These are phyloP conservation scores for Anethum foeniculum DNA, from an alignment of 140 eudicot species.

Conservation along the genomic window DNA sequence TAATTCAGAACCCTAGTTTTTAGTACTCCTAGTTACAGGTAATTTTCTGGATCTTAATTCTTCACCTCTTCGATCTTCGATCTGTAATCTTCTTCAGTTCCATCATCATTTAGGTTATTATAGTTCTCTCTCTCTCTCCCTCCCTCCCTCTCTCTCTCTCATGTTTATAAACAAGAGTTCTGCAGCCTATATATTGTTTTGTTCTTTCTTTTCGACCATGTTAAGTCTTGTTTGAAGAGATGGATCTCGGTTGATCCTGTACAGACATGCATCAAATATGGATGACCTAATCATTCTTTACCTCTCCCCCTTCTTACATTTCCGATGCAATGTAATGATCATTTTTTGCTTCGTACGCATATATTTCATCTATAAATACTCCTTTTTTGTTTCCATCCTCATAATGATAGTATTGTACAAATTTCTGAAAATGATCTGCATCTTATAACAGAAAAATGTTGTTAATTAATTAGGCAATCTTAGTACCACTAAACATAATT, in stretches of 20 bases:
- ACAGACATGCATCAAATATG: background rate
- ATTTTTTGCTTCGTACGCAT: background rate
- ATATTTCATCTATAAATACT: background rate
- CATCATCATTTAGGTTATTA: background rate
- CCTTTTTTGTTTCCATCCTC: background rate
- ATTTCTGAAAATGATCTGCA: background rate
- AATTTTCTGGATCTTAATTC: background rate
- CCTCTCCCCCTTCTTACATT: background rate
- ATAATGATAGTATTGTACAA: background rate
- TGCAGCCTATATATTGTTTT: too few relatives aligned
- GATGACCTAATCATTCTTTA: background rate
- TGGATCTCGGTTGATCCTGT: background rate
- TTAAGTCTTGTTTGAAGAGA: background rate
- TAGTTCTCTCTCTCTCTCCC: background rate
- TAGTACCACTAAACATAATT: background rate
- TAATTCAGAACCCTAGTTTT: background rate
- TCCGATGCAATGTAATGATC: background rate
- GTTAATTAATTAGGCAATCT: too few relatives aligned
- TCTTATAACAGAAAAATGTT: background rate
- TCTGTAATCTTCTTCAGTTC: background rate
- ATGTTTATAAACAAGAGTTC: too few relatives aligned
- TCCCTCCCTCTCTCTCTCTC: background rate
- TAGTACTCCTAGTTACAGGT: background rate
- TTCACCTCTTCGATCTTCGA: too few relatives aligned
- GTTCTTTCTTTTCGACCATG: background rate